Base-by-base conservation (phyloP, 768 basidiomycete species). In the Gloeostereum incarnatum region DNA sequence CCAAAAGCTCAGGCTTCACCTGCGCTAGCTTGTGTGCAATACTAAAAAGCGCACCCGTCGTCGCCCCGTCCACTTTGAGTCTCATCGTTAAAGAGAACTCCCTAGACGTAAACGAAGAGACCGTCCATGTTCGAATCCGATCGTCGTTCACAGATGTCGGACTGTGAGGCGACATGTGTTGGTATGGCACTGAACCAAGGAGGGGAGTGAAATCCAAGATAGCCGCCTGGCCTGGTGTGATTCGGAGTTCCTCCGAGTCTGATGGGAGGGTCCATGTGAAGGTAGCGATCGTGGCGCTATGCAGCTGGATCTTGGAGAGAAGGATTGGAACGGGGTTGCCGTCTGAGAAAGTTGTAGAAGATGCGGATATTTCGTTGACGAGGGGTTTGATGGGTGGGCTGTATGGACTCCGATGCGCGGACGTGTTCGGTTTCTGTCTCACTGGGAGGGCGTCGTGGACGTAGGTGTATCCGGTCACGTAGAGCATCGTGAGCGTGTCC, bases 41-140 rank as follows among this genome's bases (percentile, higher is more conserved):
- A 14, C 41, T 51, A 44, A 79, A 74, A n/a, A 80, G 49, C 7
- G 69, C 60, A 0, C 70, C 69, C 0, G 78, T 80, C n/a, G 78
- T 63, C 0, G 61, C 54, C 2, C 78, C 79, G 1, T 65, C 66
- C 0, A 58, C 57, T 49, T 75, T 74, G 45, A 68, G 57, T 22
- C 74, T 64, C 60, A 81, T 71, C 13, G 79, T 81, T 7, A 78
- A 45, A 11, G 64, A 53, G 50, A 71, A 69, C 8, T 51, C 34
- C 29, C 41, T 44, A 23, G 52, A 49, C 11, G 43, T 36, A 41
- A 53, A 27, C 10, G 63, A 62, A 14, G 78, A 77, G 13, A 79
- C 61, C 0, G 77, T 78, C 76, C 76, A 81, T 3, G 77, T 79
- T 8, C 77, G 71, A 10, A 81, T 68, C 35, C 73, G 67, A 45